Percentiles rank a stretch among this genome's conserved stretches.
These are phyloP conservation scores for Penicillium paxilli DNA, from an alignment of 495 filamentous ascomycete genomes.

Conservation along the genomic window DNA sequence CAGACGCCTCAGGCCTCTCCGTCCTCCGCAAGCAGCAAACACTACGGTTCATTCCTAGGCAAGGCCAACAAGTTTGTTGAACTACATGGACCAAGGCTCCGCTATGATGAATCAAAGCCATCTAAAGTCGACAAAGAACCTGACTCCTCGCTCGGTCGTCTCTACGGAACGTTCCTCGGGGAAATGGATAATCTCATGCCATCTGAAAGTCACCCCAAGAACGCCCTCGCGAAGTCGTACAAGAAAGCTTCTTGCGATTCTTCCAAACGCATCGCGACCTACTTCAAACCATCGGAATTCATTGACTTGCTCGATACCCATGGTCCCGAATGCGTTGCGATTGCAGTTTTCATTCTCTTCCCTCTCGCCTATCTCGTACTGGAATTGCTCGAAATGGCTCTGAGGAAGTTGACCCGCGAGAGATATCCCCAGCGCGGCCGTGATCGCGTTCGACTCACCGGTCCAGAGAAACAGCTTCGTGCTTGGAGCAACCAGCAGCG, in stretches of 20 bases:
- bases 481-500: constrained; percentile 13
- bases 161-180: constrained; percentile 5
- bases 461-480: constrained; percentile 20
- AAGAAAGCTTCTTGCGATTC: background rate
- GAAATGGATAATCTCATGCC: background rate
- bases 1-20: background rate
- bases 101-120: background rate
- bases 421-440: constrained; percentile 19
- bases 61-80: background rate
- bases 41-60: constrained; percentile 5
- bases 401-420: constrained; percentile 12
- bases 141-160: background rate
- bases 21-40: background rate
- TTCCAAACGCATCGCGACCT: constrained; percentile 1
- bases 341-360: constrained; percentile 22
- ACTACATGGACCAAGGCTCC: background rate
- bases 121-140: background rate
- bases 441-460: constrained; percentile 14
- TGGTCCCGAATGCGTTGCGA: constrained; percentile 20
- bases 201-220: background rate
- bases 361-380: constrained; percentile 24
- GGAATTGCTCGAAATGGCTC: constrained; percentile 15
- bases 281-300: constrained; percentile 3
- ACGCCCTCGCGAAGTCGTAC: background rate
- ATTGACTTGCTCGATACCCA: constrained; percentile 17